Evolutionary conservation across 192 early-diverging fungal species (phyloP).

Genomic region (Gryganskiella cystojenkinii): DNA sequence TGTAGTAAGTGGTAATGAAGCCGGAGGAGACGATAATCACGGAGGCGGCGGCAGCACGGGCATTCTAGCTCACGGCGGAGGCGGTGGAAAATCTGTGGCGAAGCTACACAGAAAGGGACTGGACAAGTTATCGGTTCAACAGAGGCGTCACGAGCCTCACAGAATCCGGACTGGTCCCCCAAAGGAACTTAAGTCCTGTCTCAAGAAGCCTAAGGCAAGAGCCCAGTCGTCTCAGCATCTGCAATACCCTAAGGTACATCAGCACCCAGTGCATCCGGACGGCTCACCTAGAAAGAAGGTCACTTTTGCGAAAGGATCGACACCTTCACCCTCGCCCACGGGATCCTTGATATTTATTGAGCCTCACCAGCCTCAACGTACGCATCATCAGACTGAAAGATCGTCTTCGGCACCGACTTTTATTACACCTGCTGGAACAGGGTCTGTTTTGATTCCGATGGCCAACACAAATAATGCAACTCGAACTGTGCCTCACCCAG

Average conservation of each 20-base stretch:
- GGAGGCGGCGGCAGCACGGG: background rate
- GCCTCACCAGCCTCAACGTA: background rate
- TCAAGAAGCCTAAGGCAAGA: constrained; percentile 8
- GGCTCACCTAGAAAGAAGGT: constrained; percentile 20
- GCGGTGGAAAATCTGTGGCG: background rate
- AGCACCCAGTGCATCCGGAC: background rate
- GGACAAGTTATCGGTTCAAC: background rate
- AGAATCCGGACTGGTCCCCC: background rate
- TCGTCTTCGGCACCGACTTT: background rate
- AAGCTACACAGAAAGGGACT: background rate
- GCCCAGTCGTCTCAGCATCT: background rate
- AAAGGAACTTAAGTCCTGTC: constrained; percentile 29
- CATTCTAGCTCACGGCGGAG: background rate
- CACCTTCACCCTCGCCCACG: constrained; percentile 30
- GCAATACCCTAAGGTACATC: background rate
- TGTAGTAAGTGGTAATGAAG: background rate
- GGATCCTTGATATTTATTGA: constrained; percentile 15
- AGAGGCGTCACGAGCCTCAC: background rate
- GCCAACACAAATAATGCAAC: no score
- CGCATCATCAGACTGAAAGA: no score
- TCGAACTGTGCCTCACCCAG: no score
- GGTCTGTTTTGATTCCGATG: no score
- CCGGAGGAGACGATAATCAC: background rate
- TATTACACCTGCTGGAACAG: no score
- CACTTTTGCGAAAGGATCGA: constrained; percentile 34